Evolutionary conservation across 257 asterid species (phyloP).

Genomic region (Ilex aquifolium): DNA sequence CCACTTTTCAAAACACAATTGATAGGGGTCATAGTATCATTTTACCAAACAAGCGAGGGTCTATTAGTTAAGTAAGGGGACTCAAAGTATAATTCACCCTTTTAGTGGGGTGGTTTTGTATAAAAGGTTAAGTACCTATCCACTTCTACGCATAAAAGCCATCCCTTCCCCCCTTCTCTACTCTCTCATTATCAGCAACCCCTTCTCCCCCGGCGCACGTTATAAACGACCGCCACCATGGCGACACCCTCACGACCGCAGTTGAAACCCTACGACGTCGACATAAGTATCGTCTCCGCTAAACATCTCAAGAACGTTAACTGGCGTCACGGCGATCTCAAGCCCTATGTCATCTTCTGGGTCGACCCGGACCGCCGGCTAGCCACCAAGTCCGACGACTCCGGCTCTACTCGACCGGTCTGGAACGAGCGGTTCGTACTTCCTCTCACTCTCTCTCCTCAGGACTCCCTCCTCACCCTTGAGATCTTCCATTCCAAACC

Average conservation of each 20-base stretch:
- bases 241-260: constrained; percentile 34
- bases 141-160: no score
- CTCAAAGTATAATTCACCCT: no score
- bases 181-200: no score
- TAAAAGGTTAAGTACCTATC: no score
- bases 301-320: constrained; percentile 85
- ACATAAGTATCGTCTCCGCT: constrained; percentile 65
- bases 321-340: constrained; percentile 80
- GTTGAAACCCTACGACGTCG: constrained; percentile 56
- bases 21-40: no score
- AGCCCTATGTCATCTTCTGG: constrained; percentile 79
- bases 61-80: no score
- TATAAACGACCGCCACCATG: no score
- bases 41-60: no score
- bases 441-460: constrained; percentile 42
- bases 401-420: constrained; percentile 59
- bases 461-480: constrained; percentile 50
- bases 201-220: no score
- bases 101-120: no score
- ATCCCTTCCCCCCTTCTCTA: no score
- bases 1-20: no score
- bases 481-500: constrained; percentile 86
- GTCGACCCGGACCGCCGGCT: constrained; percentile 79
- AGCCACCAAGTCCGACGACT: constrained; percentile 79
- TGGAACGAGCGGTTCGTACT: constrained; percentile 86